A percentile compares a stretch with the other conserved stretches of the same genome.
These are phyloP conservation scores for Trametes hirsuta DNA, from an alignment of 1,284 basidiomycete species.

Conservation along the genomic window DNA sequence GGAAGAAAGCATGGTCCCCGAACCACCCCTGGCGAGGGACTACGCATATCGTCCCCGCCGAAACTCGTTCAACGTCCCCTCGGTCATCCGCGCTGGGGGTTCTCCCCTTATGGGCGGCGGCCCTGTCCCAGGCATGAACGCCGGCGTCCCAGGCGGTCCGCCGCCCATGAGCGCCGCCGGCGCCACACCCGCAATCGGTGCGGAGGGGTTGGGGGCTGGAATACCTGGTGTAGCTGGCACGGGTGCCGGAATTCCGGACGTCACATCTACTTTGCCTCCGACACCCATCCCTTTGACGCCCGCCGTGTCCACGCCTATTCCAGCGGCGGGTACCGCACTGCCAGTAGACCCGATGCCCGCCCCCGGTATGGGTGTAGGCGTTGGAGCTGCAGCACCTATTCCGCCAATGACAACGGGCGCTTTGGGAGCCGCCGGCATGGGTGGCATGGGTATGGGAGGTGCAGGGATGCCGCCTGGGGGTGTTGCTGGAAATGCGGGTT, in stretches of 20 bases:
- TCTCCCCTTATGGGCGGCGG: conserved; percentile 3
- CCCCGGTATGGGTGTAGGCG: background rate
- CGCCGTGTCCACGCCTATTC: background rate
- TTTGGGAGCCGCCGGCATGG: background rate
- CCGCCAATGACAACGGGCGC: background rate
- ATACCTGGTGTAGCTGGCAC: background rate
- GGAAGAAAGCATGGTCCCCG: background rate
- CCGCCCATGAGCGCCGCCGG: background rate
- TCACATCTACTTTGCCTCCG: background rate
- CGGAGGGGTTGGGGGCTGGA: background rate
- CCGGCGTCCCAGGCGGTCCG: background rate
- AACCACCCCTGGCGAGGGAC: background rate
- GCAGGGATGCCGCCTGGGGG: conserved; percentile 2
- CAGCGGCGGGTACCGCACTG: background rate
- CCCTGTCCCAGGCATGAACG: background rate
- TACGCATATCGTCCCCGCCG: conserved; percentile 3
- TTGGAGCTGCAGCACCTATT: background rate
- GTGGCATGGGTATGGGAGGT: background rate
- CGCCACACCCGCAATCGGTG: background rate
- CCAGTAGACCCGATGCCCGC: conserved; percentile 8
- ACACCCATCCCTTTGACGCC: background rate
- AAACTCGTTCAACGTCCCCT: conserved; percentile 5
- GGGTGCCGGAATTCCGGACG: background rate
- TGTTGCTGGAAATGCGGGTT: background rate
- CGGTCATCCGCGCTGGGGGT: conserved; percentile 7